Base-by-base conservation (phyloP, 768 basidiomycete genomes). In the Phlebiopsis gigantea region DNA sequence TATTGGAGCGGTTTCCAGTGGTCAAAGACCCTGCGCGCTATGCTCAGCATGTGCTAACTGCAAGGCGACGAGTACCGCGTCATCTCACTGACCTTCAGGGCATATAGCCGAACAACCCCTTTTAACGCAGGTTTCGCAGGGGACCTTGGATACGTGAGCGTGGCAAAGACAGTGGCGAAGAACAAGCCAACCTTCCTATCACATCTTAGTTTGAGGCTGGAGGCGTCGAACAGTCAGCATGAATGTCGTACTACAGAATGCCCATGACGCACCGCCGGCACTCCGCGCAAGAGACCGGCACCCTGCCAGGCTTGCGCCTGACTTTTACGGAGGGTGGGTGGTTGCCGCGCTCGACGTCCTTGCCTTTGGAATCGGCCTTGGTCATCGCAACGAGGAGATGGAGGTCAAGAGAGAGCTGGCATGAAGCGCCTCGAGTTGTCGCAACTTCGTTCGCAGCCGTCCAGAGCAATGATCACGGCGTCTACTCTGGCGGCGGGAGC, bases 91-190 rank as follows among this genome's bases (percentile, higher is more conserved):
- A 85, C 88, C 88, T 55, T 85, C 81, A n/a, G 88, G 88, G 70
- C 88, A 91, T 56, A 90, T 85, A 17, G 81, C 74, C 22, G 81
- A 82, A 64, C 87, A 90, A 30, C 88, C 88, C 64, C 88, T 76
- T 56, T 85, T 84, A 22, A 80, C 79, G 65, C 89, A 91, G 67
- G 83, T 89, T 69, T 85, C 84, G 71, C 88, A 91, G 10, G 88
- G 88, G 30, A 89, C 77, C 87, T 90, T 5, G 10, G 46, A 22
- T 41, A 48, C 39, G 28, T 15, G n/a, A 15, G 14, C 30, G 8
- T 39, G 17, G 12, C 12, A 34, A 39, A 10, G 34, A 9, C 34
- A 12, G 17, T 7, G 12, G 17, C 34, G 4, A 22, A 14, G 41
- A 14, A 7, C n/a, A 44, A n/a, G 39, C 60, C 22, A 39, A 70